Base-by-base conservation (phyloP, 2,329 filamentous ascomycete species). In the Dothideomycetes sp. region DNA sequence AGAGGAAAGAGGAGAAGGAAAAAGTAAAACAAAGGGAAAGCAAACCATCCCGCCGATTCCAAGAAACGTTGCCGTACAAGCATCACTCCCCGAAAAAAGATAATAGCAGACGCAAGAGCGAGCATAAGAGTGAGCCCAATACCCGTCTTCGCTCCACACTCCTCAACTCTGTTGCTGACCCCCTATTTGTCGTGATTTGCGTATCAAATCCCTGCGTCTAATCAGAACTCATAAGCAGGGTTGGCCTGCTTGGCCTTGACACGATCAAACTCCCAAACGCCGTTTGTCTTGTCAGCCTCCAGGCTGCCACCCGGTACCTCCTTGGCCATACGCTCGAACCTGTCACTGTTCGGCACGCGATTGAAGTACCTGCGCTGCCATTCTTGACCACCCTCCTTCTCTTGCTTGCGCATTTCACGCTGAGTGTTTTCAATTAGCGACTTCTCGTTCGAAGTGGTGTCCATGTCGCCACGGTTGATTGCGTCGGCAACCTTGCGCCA, bases 301-400 rank as follows among this genome's bases (percentile, higher is more conserved):
- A 77, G 51, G 28, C 46, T 49, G 10, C 55, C 59, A 18, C 50
- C 45, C 41, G 64, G 56, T 47, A 70, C 62, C 49, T 70, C 54
- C 30, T 57, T 59, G 16, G 67, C 62, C 31, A 73, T 62, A 64
- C 45, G 69, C 56, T 67, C 71, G 51, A 54, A 73, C 53, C 53
- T 61, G 53, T 44, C 69, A 31, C 55, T 52, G 23, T 53, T 56
- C 3, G 63, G 58, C 11, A 56, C 53, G 18, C 60, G 54, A 2
- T 54, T 76, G 65, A 96, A 98, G 67, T 91, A 96, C 41, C 82
- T 74, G 32, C 87, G 74, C 55, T 87, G 74, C 89, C 91, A 98
- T 28, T 76, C 69, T 30, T 73, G 73, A 15, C 79, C 79, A 51
- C 87, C 83, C n/a, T 74, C 71, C 53, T 76, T 77, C 60, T 95